A percentile compares a stretch with the other conserved stretches of the same genome.
phyloP scores from a whole-genome alignment of 306 rosid species.

The Prunus mongolica region DNA sequence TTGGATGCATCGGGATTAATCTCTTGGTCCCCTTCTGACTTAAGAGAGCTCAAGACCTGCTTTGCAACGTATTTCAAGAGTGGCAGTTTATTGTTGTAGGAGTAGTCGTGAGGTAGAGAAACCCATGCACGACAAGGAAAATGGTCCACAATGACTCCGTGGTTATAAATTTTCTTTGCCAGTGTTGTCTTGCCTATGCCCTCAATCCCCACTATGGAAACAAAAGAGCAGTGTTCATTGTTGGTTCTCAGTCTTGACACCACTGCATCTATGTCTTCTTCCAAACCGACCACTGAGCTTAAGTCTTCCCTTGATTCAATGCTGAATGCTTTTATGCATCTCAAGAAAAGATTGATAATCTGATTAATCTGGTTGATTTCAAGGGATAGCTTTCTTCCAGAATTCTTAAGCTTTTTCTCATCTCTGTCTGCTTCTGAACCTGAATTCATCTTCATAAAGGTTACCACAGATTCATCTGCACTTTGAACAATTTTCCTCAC shows the following conservation, averaged over 20 bases:
- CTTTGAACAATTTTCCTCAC: slow-evolving; percentile 2
- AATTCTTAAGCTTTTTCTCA: no score
- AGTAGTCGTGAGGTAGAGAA: not conserved
- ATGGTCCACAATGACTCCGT: not conserved
- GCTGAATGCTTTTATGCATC: slow-evolving; percentile 4
- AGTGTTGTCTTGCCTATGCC: slow-evolving; percentile 49
- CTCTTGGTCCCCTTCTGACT: not conserved
- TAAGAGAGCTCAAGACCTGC: slow-evolving; percentile 11
- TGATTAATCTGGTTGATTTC: slow-evolving; percentile 7
- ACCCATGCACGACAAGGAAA: slow-evolving; percentile 32
- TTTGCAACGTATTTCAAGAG: not conserved
- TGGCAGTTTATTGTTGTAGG: not conserved
- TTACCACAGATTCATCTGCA: not conserved
- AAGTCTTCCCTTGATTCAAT: slow-evolving; percentile 7
- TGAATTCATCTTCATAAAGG: no score
- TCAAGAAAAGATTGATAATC: slow-evolving; percentile 6
- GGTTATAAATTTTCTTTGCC: slow-evolving; percentile 30
- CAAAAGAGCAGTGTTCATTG: not conserved
- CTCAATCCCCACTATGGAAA: slow-evolving; percentile 36
- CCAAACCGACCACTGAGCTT: slow-evolving; percentile 18
- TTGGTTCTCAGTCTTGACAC: slow-evolving; percentile 9
- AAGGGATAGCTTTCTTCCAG: not conserved
- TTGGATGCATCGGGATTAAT: not conserved
- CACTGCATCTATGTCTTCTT: slow-evolving; percentile 18
- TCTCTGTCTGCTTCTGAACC: not conserved